Evolutionary conservation across 768 basidiomycete genomes (phyloP).

Genomic region (Boletus huronensis): DNA sequence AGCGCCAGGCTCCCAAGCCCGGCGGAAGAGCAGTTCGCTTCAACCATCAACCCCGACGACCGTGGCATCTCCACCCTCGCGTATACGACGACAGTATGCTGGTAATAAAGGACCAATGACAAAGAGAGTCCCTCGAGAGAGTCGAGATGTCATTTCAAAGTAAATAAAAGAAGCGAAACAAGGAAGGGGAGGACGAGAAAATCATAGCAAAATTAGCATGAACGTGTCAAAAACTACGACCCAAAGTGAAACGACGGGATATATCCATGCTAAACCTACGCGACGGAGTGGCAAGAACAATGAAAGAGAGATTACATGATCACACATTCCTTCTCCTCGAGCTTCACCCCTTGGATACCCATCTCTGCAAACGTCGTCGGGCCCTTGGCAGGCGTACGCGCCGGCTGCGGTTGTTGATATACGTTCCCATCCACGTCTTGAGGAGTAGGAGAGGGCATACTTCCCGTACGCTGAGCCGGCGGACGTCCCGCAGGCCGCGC

Average conservation of each 20-base stretch:
- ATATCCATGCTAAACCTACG: background rate
- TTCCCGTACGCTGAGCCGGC: conserved; percentile 28
- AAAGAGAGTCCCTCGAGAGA: background rate
- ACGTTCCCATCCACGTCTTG: background rate
- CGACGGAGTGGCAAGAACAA: background rate
- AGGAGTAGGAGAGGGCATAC: conserved; percentile 13
- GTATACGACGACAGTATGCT: background rate
- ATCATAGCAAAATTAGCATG: background rate
- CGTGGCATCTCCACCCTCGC: background rate
- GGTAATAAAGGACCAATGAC: background rate
- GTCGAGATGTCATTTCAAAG: background rate
- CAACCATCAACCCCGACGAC: background rate
- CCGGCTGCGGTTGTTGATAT: conserved; percentile 9
- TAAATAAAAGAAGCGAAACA: background rate
- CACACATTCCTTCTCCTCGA: conserved; percentile 79
- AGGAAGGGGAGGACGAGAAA: background rate
- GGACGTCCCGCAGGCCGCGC: conserved; percentile 31
- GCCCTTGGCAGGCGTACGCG: conserved; percentile 30
- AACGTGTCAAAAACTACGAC: background rate
- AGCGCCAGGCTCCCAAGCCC: no score
- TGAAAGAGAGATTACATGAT: conserved; percentile 61
- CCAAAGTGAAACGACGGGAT: background rate
- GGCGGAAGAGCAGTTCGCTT: no score
- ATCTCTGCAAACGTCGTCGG: conserved; percentile 90
- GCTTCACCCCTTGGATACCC: conserved; percentile 79